These are phyloP conservation scores for Penicillium janthinellum DNA, from an alignment of 2,329 filamentous ascomycete genomes.

Conservation along the genomic window DNA sequence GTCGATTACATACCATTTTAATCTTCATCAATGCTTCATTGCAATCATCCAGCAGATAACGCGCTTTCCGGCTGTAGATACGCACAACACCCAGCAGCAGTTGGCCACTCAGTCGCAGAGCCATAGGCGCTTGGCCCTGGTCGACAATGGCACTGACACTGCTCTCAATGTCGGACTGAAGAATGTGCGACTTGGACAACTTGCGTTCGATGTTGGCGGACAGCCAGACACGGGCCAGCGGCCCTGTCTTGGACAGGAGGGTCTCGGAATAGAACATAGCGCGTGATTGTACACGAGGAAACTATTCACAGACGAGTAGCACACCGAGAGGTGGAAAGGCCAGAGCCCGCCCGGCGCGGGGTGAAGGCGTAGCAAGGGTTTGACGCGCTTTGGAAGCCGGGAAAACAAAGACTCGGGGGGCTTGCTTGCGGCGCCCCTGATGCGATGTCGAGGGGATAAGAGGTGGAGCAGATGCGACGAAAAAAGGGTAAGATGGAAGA, in stretches of 20 bases:
- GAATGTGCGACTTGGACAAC: constrained; percentile 91
- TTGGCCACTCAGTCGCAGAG: constrained; percentile 89
- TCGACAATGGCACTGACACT: constrained; percentile 95
- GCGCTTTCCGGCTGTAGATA: constrained; percentile 96
- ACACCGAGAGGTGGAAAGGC: constrained; percentile 27
- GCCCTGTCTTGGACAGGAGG: constrained; percentile 93
- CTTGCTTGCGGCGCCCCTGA: constrained; percentile 8
- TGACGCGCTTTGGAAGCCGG: constrained; percentile 35
- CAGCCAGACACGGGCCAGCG: constrained; percentile 95
- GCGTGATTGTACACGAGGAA: constrained; percentile 13
- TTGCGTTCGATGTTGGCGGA: constrained; percentile 98
- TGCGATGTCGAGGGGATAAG: constrained; percentile 3
- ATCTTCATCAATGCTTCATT: constrained; percentile 98
- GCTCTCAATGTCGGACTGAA: constrained; percentile 91
- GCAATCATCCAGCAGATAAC: constrained; percentile 94
- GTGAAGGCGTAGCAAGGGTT: constrained; percentile 29
- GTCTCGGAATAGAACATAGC: constrained; percentile 97
- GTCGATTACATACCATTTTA: constrained; percentile 73
- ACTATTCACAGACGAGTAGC: constrained; percentile 37
- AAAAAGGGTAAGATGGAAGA: constrained; percentile 1
- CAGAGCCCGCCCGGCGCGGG: constrained; percentile 38
- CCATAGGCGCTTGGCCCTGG: constrained; percentile 90
- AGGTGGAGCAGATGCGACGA: neutral
- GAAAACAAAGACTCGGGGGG: constrained; percentile 34
- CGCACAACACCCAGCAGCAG: constrained; percentile 91